phyloP scores from a whole-genome alignment of 2,329 filamentous ascomycete species.

The Stachybotrys chartarum region DNA sequence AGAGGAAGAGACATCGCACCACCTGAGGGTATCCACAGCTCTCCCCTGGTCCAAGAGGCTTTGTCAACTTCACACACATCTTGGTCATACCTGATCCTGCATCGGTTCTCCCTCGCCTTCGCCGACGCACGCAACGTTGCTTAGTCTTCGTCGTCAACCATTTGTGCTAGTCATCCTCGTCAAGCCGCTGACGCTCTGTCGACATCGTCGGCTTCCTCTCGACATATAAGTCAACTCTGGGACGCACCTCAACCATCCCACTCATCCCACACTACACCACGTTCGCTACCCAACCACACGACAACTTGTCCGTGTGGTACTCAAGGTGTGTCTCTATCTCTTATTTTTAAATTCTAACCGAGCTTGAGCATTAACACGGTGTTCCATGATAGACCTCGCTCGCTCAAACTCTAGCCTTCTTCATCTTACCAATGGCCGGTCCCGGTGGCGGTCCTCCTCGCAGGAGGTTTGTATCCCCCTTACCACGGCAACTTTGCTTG shows the following conservation, averaged over 20 bases:
- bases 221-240: constrained; percentile 8
- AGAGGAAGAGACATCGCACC: constrained; percentile 2
- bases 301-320: constrained; percentile 16
- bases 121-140: constrained; percentile 5
- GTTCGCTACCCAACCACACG: constrained; percentile 31
- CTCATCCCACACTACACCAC: constrained; percentile 16
- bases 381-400: constrained; percentile 11
- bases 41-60: not conserved
- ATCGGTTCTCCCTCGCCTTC: constrained; percentile 1
- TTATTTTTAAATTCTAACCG: not conserved
- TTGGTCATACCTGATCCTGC: not conserved
- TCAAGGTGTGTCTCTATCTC: constrained; percentile 18
- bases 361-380: not conserved
- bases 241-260: not conserved
- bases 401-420: constrained; percentile 27
- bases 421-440: constrained; percentile 65
- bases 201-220: not conserved
- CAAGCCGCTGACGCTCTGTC: not conserved
- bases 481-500: constrained; percentile 2
- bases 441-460: constrained; percentile 88
- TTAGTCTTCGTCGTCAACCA: not conserved
- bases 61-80: not conserved
- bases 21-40: not conserved
- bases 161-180: not conserved
- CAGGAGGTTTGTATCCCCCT: constrained; percentile 43